phyloP scores from a whole-genome alignment of 208 protist species.

The Acanthamoeba sp. region DNA sequence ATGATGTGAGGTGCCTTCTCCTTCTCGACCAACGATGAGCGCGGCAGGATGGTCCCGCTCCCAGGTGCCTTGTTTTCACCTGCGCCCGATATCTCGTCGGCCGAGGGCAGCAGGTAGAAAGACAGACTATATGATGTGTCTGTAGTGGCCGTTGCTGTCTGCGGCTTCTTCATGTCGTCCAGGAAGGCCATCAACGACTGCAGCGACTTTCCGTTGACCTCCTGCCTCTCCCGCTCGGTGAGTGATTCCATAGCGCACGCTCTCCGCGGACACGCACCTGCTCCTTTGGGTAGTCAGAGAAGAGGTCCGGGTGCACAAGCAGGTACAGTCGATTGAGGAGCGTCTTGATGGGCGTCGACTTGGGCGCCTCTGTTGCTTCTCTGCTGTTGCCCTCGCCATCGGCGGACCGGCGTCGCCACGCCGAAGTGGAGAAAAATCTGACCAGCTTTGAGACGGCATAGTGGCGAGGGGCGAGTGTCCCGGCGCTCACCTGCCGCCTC shows the following conservation, averaged over 20 bases:
- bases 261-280: constrained; percentile 1
- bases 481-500: no score
- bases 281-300: constrained; percentile 41
- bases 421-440: neutral
- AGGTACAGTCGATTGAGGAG: constrained; percentile 61
- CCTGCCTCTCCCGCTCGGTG: neutral
- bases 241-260: no score
- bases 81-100: neutral
- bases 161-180: constrained; percentile 44
- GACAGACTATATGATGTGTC: neutral
- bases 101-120: constrained; percentile 33
- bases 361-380: neutral
- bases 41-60: neutral
- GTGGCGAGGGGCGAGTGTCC: no score
- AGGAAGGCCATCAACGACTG: constrained; percentile 33
- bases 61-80: neutral
- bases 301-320: constrained; percentile 54
- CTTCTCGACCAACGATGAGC: constrained; percentile 23
- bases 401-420: no score
- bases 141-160: neutral
- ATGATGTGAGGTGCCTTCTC: constrained; percentile 27
- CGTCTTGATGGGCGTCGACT: constrained; percentile 31
- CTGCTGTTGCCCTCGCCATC: neutral
- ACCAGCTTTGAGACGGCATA: no score
- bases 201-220: constrained; percentile 49